A percentile compares a stretch with the other conserved stretches of the same genome.
Evolutionary conservation across 1,284 basidiomycete species (phyloP).

Genomic region (Cryptococcus sp.): DNA sequence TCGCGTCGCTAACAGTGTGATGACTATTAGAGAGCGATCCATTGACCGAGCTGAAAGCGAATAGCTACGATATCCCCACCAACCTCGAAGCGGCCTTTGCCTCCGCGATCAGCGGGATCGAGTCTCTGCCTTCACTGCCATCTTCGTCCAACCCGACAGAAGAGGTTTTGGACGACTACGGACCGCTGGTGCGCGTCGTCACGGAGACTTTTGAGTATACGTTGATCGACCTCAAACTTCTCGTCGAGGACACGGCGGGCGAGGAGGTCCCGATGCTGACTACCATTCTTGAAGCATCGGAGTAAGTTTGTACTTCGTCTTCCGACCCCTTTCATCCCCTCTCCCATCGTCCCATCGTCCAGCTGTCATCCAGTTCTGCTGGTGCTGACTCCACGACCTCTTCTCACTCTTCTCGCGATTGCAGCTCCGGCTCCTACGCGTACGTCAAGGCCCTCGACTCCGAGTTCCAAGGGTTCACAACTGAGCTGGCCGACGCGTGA

Average conservation of each 20-base stretch:
- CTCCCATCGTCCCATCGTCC: not conserved
- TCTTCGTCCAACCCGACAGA: not conserved
- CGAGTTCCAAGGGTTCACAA: constrained; percentile 2
- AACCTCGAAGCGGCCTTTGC: not conserved
- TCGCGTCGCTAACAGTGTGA: not conserved
- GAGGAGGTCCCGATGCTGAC: not conserved
- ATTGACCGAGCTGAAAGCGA: not conserved
- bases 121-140: not conserved
- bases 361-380: no score
- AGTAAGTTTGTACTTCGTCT: not conserved
- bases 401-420: not conserved
- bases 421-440: not conserved
- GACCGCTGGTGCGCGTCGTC: constrained; percentile 5
- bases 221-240: constrained; percentile 7
- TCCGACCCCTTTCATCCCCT: not conserved
- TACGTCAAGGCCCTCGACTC: not conserved
- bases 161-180: constrained; percentile 4
- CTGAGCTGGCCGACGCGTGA: constrained; percentile 1
- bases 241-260: not conserved
- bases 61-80: constrained; percentile 1
- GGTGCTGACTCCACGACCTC: no score
- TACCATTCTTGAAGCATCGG: not conserved
- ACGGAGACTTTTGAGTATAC: not conserved
- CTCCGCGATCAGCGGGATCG: constrained; percentile 1
- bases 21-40: not conserved